Evolutionary conservation across 2,329 filamentous ascomycete species (phyloP), one percentile per base, ranked within the genome.

Genomic region (Annulohypoxylon truncatum): DNA sequence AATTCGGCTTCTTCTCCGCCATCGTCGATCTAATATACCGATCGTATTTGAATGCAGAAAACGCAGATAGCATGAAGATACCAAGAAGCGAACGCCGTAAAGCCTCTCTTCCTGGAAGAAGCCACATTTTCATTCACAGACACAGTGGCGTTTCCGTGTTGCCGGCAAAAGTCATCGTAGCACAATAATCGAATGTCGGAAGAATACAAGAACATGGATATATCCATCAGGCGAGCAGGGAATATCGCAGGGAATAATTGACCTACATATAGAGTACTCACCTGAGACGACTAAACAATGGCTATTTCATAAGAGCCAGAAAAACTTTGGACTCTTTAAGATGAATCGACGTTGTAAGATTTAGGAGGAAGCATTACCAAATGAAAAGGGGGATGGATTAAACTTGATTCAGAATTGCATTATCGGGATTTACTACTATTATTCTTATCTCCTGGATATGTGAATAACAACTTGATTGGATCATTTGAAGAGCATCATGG

Each of bases 1-100:
- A 82, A 69, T 84, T 83, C 10, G 55, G 81, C 38, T 77, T 74
- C 67, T 79, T 67, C 31, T 62, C 55, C 10, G 61, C 52, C 66
- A 64, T 68, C 13, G 28, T 64, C 13, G 52, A 61, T 51, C 51
- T 56, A 47, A 61, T n/a, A 58, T 51, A 51, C 33, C 20, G 46
- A 38, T 66, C 54, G 26, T 42, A 64, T 29, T 61, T 40, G 28
- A 66, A 60, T 24, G 54, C 58, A 50, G 59, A 68, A 47, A 68
- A 15, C 10, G 55, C 10, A 10, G 66, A 66, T 61, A 68, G 13
- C 9, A 60, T 6, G 9, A 61, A 65, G 24, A 61, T 31, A 42
- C 24, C 8, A n/a, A 66, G 20, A 7, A 64, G 28, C 40, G 55
- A 55, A 22, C 33, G 52, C 52, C 44, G 56, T 12, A 48, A 52